Base-by-base conservation (phyloP, 1,284 basidiomycete species). In the Ganoderma leucocontextum region DNA sequence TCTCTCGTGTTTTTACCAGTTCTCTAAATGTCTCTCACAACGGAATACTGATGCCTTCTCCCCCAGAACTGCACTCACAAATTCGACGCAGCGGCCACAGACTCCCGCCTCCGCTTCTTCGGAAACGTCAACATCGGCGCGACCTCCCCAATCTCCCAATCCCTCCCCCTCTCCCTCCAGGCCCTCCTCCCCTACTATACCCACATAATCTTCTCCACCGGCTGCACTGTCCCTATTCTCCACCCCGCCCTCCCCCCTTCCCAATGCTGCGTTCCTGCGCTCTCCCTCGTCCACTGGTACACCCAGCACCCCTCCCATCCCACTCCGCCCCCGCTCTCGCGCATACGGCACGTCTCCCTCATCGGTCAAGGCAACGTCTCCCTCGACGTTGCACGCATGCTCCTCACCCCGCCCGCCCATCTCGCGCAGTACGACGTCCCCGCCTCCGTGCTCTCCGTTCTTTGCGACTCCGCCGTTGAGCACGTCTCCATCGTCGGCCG, bases 351-450 rank as follows among this genome's bases (percentile, higher is more conserved):
- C 72, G 91, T 98, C 55, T 90, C 94, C 0, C 83, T 99, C 60
- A 92, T 99, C 59, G 97, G 98, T 0, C 95, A 97, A 70, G 97
- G 98, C 17, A 99, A 99, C 76, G 98, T 99, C 61, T 94, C 97
- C 4, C 84, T 99, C 29, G 98, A 99, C 75, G 87, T 98, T 19
- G 96, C 96, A 0, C 88, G 98, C 4, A 95, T 99, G 78, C 86
- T 99, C 1, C 89, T 99, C 62, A 88, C 87, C 1, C 81, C 87
- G 1, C 87, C 89, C 1, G 82, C 84, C n/a, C 80, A 83, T 6
- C 86, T 99, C 53, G 82, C 82, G 10, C 82, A 86, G 73, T 95
- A 94, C 64, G 97, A 99, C 78, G 86, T 99, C 3, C 96, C 97
- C 0, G 81, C 87, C 65, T 78, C 84, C 7, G 95, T 98, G 0